These are phyloP conservation scores for Sarocladium strictum DNA, from an alignment of 2,329 filamentous ascomycete genomes.

Conservation along the genomic window DNA sequence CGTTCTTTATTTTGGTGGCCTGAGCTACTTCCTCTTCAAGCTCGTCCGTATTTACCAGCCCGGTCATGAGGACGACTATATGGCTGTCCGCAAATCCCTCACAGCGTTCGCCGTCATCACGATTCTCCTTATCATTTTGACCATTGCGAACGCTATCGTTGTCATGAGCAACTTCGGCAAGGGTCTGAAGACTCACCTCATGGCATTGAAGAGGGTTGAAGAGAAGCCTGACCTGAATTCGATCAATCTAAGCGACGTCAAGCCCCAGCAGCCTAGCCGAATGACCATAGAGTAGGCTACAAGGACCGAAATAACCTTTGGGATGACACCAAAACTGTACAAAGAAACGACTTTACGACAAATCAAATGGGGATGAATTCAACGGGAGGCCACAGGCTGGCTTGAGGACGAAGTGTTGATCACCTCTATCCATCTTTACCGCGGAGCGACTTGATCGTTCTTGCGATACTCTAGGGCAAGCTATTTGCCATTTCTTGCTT, in stretches of 20 bases:
- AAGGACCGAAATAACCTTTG: background rate
- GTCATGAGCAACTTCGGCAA: conserved; percentile 89
- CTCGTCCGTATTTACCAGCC: conserved; percentile 88
- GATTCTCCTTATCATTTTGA: conserved; percentile 79
- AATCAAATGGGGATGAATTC: conserved; percentile 15
- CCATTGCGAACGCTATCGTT: conserved; percentile 78
- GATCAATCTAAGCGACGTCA: conserved; percentile 51
- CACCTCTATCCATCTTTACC: background rate
- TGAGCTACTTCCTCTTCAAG: conserved; percentile 98
- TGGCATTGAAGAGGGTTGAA: conserved; percentile 42
- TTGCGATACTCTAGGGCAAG: background rate
- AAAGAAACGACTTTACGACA: conserved; percentile 32
- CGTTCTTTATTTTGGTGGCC: conserved; percentile 77
- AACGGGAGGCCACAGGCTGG: background rate
- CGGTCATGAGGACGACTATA: conserved; percentile 54
- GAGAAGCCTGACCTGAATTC: conserved; percentile 53
- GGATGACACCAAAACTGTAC: conserved; percentile 17
- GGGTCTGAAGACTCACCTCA: conserved; percentile 82
- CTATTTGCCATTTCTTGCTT: background rate
- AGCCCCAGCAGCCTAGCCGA: conserved; percentile 46
- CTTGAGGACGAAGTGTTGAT: conserved; percentile 15
- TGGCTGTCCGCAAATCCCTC: conserved; percentile 74
- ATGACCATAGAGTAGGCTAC: conserved; percentile 55
- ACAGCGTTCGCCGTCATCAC: conserved; percentile 94
- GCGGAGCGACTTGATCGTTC: background rate